Base-by-base conservation (phyloP, 805 yeast species). In the Alloascoidea africana region DNA sequence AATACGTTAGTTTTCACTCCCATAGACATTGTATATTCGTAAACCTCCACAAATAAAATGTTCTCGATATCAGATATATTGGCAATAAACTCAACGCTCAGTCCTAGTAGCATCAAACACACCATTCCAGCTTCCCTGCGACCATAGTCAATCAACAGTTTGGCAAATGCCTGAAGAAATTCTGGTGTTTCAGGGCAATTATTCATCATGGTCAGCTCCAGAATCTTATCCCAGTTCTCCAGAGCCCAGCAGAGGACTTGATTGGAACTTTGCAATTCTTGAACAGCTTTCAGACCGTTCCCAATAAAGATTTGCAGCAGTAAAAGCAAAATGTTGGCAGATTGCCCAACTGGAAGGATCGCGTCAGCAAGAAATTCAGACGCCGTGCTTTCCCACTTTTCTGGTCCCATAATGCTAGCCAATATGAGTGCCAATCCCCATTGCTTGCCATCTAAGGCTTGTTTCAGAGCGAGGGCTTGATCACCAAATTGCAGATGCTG, bases 371-470 rank as follows among this genome's bases (percentile, higher is more conserved):
- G 66, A 51, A 73, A 82, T 38, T 65, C 71, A 6, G 74, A 63
- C 4, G 78, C 76, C 2, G 78, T 68, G 23, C 59, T 56, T 3
- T 70, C 55, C 70, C 81, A 77, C 30, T 64, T 62, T 3, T 72
- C 76, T 15, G 70, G 68, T 2, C 91, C 79, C 17, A 73, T 58
- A 14, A 83, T 54, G 42, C 76, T 68, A 1, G 93, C 76, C 36
- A 87, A 60, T 18, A 85, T 52, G 39, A 89, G 56, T 0, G 95
- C 80, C 54, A 86, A 62, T 0, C 89, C 75, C 79, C 83, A 87
- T 45, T 83, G 82, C 5, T 73, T 68, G 38, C 71, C 68, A 1
- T 67, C 61, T 14, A 86, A 52, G 1, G 91, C 76, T 39, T 64
- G 59, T 16, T 66, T 62, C 36, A 86, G 55, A 0, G 95, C 96